Conservation (phyloP, 371 early-diverging fungal species). For the Batkoa obscura region DNA sequence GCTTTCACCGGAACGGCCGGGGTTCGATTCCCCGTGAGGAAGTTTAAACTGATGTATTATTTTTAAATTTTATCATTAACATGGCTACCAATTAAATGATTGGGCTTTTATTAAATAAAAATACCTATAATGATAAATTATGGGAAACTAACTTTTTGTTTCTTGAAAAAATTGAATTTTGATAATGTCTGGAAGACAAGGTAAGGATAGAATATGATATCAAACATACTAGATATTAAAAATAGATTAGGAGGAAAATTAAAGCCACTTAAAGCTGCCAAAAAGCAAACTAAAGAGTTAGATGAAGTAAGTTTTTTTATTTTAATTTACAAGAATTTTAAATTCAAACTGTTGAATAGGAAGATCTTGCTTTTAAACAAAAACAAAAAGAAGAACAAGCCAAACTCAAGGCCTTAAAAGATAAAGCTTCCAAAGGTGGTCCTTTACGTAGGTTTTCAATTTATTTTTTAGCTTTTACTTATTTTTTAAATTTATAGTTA, state of each 20-base stretch:
- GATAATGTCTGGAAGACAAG: too few species aligned
- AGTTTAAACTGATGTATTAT: too few species aligned
- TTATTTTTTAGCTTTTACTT: background rate
- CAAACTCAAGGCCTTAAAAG: constrained; percentile 58
- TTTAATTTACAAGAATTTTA: background rate
- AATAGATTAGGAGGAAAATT: constrained; percentile 39
- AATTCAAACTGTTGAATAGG: constrained; percentile 13
- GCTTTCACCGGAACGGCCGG: too few species aligned
- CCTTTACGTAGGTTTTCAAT: constrained; percentile 41
- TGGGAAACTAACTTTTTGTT: too few species aligned
- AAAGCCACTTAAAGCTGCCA: constrained; percentile 62
- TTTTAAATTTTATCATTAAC: too few species aligned
- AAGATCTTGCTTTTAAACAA: constrained; percentile 60
- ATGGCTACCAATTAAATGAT: too few species aligned
- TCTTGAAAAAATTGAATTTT: too few species aligned
- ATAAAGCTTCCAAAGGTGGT: constrained; percentile 57
- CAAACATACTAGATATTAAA: too few species aligned
- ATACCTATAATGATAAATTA: too few species aligned
- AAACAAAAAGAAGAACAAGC: constrained; percentile 65
- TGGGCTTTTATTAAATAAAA: too few species aligned
- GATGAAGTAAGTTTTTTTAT: constrained; percentile 32
- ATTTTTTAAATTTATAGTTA: constrained; percentile 14
- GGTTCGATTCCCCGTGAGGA: too few species aligned
- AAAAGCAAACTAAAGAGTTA: constrained; percentile 24
- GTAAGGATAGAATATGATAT: too few species aligned